A percentile compares a stretch with the other conserved stretches of the same genome.
phyloP scores from a whole-genome alignment of 208 protist species.

The Leishmania aethiopica region DNA sequence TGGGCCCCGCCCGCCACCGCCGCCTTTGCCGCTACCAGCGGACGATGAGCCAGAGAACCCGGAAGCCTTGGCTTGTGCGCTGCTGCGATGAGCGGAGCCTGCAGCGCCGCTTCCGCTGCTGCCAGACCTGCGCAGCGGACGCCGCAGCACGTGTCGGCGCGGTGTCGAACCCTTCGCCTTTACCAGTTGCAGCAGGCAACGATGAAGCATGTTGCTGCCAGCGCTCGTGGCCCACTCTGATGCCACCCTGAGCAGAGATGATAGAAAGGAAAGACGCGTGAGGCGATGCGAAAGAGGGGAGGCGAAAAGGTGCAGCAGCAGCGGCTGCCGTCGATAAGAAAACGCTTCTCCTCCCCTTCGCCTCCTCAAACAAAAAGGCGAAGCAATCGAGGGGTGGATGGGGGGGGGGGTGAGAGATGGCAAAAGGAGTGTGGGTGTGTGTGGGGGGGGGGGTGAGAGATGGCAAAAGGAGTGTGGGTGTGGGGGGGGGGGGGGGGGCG shows the following conservation, averaged over 20 bases:
- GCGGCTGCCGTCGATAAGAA: neutral
- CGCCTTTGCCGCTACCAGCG: neutral
- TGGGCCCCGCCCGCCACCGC: neutral
- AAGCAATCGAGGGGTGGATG: neutral
- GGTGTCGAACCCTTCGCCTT: constrained; percentile 21
- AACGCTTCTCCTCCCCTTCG: neutral
- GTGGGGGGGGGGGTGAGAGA: too few relatives aligned
- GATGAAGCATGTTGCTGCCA: constrained; percentile 10
- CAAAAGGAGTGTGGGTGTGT: too few relatives aligned
- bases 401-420: too few relatives aligned
- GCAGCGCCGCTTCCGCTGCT: constrained; percentile 7
- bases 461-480: too few relatives aligned
- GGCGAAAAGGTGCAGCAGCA: neutral
- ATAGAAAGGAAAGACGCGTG: neutral
- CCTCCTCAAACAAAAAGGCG: too few relatives aligned
- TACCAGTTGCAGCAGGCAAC: constrained; percentile 12
- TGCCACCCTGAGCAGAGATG: neutral
- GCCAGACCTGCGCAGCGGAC: constrained; percentile 18
- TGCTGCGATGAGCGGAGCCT: neutral
- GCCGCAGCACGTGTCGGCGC: constrained; percentile 25
- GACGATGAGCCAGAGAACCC: neutral
- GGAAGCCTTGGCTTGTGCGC: neutral
- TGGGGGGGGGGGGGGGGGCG: too few relatives aligned
- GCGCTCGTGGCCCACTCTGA: neutral
- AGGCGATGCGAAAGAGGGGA: neutral